Conservation (phyloP, 1,284 basidiomycete genomes). For the Puccinia coronata region DNA sequence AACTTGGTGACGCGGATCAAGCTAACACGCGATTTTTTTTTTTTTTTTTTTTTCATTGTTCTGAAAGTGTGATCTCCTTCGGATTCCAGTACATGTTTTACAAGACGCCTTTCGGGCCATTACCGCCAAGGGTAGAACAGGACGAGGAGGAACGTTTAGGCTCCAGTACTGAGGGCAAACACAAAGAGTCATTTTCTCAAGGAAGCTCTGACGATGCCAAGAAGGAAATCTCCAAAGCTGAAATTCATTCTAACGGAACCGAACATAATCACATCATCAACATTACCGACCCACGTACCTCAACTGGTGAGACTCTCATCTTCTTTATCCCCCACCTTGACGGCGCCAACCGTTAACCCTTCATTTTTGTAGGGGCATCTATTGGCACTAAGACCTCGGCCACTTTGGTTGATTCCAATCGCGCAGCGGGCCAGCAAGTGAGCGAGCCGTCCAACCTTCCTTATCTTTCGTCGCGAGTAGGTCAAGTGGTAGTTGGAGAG, state of each 20-base stretch:
- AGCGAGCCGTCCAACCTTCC: not conserved
- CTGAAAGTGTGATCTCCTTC: conserved; percentile 18
- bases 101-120: conserved; percentile 18
- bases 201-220: not conserved
- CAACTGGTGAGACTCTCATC: not conserved
- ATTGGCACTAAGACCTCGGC: conserved; percentile 1
- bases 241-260: not conserved
- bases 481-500: conserved; percentile 15
- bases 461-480: not conserved
- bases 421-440: not conserved
- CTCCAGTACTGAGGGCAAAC: conserved; percentile 10
- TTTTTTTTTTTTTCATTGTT: not conserved
- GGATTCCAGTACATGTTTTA: conserved; percentile 25
- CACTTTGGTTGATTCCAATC: not conserved
- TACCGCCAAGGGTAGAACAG: not conserved
- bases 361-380: conserved; percentile 9
- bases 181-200: conserved; percentile 4
- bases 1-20: no score
- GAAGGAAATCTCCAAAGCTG: not conserved
- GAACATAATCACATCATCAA: not conserved
- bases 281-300: not conserved
- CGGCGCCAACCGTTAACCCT: not conserved
- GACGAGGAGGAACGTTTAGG: conserved; percentile 33
- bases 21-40: not conserved
- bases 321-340: not conserved